phyloP scores from a whole-genome alignment of 495 filamentous ascomycete species.

The Saxophila tyrrhenica region DNA sequence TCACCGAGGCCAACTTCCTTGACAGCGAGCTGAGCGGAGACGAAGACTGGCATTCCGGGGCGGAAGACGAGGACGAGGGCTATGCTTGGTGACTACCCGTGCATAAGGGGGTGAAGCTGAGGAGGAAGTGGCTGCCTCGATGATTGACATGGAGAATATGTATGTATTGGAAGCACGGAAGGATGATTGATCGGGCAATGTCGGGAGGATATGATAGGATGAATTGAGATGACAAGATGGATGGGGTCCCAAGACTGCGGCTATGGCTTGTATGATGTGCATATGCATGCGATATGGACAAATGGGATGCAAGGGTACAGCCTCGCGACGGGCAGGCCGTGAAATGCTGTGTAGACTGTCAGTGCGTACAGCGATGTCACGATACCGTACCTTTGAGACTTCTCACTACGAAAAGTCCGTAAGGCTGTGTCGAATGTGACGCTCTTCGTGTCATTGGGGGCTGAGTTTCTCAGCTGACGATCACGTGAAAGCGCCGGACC shows the following conservation, averaged over 20 bases:
- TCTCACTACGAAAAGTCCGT: not conserved
- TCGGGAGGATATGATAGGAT: not conserved
- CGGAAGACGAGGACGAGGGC: slow-evolving; percentile 26
- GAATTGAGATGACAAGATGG: too few species aligned
- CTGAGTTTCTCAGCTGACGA: not conserved
- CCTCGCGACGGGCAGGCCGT: too few species aligned
- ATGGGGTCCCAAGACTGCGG: too few species aligned
- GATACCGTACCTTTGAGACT: too few species aligned
- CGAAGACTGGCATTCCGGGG: slow-evolving; percentile 66
- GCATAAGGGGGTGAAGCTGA: not conserved
- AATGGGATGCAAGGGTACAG: too few species aligned
- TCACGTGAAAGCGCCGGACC: not conserved
- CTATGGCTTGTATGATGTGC: too few species aligned
- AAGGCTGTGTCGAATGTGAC: not conserved
- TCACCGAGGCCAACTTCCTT: slow-evolving; percentile 67
- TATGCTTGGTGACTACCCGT: slow-evolving; percentile 32
- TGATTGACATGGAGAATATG: not conserved
- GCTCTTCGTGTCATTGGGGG: not conserved
- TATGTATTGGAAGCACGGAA: not conserved
- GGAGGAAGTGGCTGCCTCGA: not conserved
- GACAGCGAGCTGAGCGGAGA: slow-evolving; percentile 59
- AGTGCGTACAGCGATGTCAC: not conserved
- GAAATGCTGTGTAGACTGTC: not conserved
- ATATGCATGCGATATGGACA: too few species aligned
- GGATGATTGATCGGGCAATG: not conserved